A percentile compares a stretch with the other conserved stretches of the same genome.
phyloP scores from a whole-genome alignment of 352 stramenopile genomes.

The Phytophthora kernoviae region DNA sequence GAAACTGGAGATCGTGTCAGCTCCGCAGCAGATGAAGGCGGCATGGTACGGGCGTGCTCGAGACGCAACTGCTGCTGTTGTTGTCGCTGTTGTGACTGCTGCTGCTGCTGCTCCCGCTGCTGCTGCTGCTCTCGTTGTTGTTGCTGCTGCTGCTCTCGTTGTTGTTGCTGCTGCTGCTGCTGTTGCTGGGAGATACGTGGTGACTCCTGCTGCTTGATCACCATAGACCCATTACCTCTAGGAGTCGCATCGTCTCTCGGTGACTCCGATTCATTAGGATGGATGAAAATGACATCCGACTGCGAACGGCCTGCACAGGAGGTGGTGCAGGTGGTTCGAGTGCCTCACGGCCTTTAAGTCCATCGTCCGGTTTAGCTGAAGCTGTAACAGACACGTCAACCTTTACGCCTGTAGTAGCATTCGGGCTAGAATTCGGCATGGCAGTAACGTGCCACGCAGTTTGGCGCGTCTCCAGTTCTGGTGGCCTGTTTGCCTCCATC shows the following conservation, averaged over 20 bases:
- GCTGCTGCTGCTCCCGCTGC: conserved; percentile 10
- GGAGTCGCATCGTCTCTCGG: conserved; percentile 52
- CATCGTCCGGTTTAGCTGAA: conserved; percentile 3
- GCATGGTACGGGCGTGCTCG: conserved; percentile 26
- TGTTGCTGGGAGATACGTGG: conserved; percentile 30
- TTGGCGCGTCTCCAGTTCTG: conserved; percentile 14
- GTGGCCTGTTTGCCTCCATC: conserved; percentile 32
- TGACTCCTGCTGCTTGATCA: conserved; percentile 48
- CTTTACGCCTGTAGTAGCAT: conserved; percentile 5
- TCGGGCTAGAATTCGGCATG: not conserved
- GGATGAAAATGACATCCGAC: conserved; percentile 90
- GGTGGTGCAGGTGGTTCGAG: conserved; percentile 23
- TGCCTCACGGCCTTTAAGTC: conserved; percentile 17
- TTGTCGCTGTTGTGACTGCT: conserved; percentile 13
- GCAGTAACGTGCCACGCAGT: conserved; percentile 28
- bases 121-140: conserved; percentile 5
- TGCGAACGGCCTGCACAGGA: conserved; percentile 40
- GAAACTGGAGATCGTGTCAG: conserved; percentile 30
- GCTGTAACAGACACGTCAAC: conserved; percentile 8
- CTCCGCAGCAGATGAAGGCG: conserved; percentile 25
- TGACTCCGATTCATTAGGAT: conserved; percentile 87
- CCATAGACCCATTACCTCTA: conserved; percentile 37
- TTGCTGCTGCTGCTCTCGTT: conserved; percentile 8
- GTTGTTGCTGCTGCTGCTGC: conserved; percentile 16
- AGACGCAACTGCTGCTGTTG: conserved; percentile 20